Conservation (phyloP, 1,139 yeast genomes). For the Martiniozyma asiatica region DNA sequence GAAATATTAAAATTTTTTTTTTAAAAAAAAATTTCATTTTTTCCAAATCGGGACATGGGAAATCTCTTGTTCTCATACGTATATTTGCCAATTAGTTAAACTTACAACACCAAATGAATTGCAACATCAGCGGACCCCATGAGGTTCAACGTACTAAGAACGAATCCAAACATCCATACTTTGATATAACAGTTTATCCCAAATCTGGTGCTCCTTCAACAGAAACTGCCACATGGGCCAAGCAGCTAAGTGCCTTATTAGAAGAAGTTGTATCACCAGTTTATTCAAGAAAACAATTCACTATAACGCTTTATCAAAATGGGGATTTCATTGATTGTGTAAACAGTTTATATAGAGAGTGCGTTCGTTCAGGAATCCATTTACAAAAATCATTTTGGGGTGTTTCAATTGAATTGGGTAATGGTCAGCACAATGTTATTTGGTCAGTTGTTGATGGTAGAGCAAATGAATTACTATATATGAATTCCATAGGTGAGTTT, state of each 20-base stretch:
- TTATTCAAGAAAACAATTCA: conserved; percentile 78
- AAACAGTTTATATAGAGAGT: conserved; percentile 61
- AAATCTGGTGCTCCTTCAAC: conserved; percentile 65
- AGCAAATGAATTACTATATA: conserved; percentile 43
- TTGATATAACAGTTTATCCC: conserved; percentile 78
- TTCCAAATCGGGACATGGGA: background rate
- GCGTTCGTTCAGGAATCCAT: conserved; percentile 64
- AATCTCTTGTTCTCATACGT: no score
- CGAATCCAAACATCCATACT: conserved; percentile 71
- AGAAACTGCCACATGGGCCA: conserved; percentile 68
- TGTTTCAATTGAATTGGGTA: background rate
- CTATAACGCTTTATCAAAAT: conserved; percentile 34
- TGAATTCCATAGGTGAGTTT: conserved; percentile 68
- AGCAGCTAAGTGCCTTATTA: conserved; percentile 51
- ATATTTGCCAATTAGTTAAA: no score
- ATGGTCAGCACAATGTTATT: conserved; percentile 3
- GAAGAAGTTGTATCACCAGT: conserved; percentile 52
- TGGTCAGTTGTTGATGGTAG: conserved; percentile 33
- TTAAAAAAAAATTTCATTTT: background rate
- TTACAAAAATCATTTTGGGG: conserved; percentile 3
- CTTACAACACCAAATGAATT: conserved; percentile 2
- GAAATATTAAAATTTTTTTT: no score
- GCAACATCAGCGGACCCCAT: conserved; percentile 72
- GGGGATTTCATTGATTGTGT: conserved; percentile 34
- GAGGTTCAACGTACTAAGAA: conserved; percentile 68